Base-by-base conservation (phyloP, 345 rosid genomes). In the Jatropha curcas region DNA sequence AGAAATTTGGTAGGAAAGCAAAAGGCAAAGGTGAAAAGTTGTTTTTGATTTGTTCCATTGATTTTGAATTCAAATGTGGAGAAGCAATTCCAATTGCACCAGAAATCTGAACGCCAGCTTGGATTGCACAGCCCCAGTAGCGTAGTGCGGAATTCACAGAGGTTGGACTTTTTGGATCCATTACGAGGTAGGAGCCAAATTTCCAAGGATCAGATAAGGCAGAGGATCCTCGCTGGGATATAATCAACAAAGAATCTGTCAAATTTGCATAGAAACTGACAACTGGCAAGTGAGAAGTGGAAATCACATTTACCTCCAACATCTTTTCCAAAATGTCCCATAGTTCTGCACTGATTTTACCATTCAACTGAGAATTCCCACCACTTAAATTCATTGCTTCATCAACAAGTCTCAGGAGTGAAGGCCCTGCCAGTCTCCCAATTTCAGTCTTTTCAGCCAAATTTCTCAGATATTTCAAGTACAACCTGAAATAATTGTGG, bases 391-490 rank as follows among this genome's bases (percentile, higher is more conserved):
- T 78, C 82, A 87, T 61, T 16, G 93, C 83, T 74, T 92, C 98
- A 78, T 89, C 93, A 68, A 86, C 77, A 50, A 92, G 92, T 72
- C 91, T 81, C 77, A 94, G 64, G 68, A 92, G 51, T 45, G 97
- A 88, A 68, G 98, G 97, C 74, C 87, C 85, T 41, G 80, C 91
- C 78, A 94, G 85, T 85, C 97, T 88, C 81, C 96, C 97, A 59
- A 94, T 66, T 81, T 94, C 97, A 72, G 97, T 92, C 84, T 87
- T 94, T 88, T 90, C 94, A 1, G 97, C 86, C 73, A 92, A 13
- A 80, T 79, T 90, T 76, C 96, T 84, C 81, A 88, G 55, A 78
- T 94, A 88, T 64, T 84, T 92, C 73, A 92, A 77, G 85, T 94
- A 94, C 81, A 94, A 75, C 74, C 97, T 89, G 85, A 17, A 43